Conservation (phyloP, 306 rosid species). For the Cicer cuneatum region DNA sequence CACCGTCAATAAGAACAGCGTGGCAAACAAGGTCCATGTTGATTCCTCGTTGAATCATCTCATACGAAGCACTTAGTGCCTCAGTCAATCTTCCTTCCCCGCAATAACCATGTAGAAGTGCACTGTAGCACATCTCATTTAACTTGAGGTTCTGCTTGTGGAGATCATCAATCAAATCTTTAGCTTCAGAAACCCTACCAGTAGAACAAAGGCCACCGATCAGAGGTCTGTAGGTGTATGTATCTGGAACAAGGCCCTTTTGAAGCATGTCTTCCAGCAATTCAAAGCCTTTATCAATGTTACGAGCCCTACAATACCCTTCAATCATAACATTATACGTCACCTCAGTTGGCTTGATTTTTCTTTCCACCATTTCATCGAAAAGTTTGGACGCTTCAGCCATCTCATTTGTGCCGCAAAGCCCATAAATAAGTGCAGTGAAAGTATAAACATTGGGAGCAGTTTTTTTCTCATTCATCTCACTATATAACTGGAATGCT, state of each 20-base stretch:
- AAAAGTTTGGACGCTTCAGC: slow-evolving; percentile 70
- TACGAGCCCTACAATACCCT: slow-evolving; percentile 70
- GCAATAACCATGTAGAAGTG: slow-evolving; percentile 86
- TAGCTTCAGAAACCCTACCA: slow-evolving; percentile 80
- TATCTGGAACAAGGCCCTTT: slow-evolving; percentile 80
- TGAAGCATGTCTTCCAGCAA: slow-evolving; percentile 75
- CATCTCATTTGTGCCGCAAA: slow-evolving; percentile 66
- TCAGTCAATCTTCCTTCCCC: slow-evolving; percentile 76
- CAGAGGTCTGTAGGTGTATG: slow-evolving; percentile 79
- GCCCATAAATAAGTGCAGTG: slow-evolving; percentile 83
- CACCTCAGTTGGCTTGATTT: slow-evolving; percentile 81
- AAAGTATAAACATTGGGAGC: slow-evolving; percentile 71
- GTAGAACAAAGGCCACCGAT: slow-evolving; percentile 81
- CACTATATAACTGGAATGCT: slow-evolving; percentile 70
- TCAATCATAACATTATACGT: slow-evolving; percentile 92
- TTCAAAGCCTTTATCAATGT: slow-evolving; percentile 73
- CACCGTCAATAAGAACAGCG: slow-evolving; percentile 73
- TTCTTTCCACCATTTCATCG: slow-evolving; percentile 65
- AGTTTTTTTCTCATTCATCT: slow-evolving; percentile 75
- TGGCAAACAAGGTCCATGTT: slow-evolving; percentile 86
- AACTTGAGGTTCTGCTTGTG: slow-evolving; percentile 62
- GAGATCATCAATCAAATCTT: slow-evolving; percentile 71
- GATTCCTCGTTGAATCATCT: slow-evolving; percentile 80
- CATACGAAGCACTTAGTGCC: slow-evolving; percentile 70
- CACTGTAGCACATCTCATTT: slow-evolving; percentile 86